Conservation (phyloP, 257 asterid species). For the Thymus quinquecostatus region DNA sequence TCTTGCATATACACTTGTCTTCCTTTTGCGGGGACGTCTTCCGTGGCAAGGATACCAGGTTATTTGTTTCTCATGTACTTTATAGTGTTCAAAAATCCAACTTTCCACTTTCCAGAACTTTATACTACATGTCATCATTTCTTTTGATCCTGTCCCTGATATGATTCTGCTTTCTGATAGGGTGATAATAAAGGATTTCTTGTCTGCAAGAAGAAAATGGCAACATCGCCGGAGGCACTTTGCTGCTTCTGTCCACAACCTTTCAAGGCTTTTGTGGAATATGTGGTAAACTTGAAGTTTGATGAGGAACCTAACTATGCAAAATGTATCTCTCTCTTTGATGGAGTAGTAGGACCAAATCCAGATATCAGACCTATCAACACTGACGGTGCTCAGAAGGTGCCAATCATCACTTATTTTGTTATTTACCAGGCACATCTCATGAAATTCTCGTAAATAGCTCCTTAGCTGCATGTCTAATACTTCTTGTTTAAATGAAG, state of each 20-base stretch:
- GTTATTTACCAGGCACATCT: constrained; percentile 5
- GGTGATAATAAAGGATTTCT: constrained; percentile 90
- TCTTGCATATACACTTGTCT: constrained; percentile 82
- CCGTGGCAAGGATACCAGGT: constrained; percentile 99
- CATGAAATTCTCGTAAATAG: background rate
- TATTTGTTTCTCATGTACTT: constrained; percentile 13
- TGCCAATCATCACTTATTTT: constrained; percentile 30
- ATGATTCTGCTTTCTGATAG: constrained; percentile 39
- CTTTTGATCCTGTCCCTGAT: background rate
- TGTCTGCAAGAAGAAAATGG: constrained; percentile 90
- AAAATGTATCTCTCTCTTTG: constrained; percentile 71
- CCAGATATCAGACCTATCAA: constrained; percentile 78
- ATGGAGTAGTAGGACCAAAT: constrained; percentile 72
- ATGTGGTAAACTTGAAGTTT: constrained; percentile 76
- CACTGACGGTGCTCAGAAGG: constrained; percentile 94
- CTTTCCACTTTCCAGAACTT: background rate
- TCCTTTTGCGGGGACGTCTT: constrained; percentile 80
- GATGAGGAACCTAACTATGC: constrained; percentile 91
- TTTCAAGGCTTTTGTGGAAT: constrained; percentile 62
- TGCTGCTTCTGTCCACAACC: constrained; percentile 78
- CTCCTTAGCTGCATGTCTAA: constrained; percentile 33
- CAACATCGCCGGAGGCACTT: constrained; percentile 69
- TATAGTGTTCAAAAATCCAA: background rate
- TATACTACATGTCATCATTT: background rate
- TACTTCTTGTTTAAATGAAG: constrained; percentile 39